Evolutionary conservation across 2,329 filamentous ascomycete genomes (phyloP), one percentile per base, ranked within the genome.

Genomic region (Claviceps monticola): DNA sequence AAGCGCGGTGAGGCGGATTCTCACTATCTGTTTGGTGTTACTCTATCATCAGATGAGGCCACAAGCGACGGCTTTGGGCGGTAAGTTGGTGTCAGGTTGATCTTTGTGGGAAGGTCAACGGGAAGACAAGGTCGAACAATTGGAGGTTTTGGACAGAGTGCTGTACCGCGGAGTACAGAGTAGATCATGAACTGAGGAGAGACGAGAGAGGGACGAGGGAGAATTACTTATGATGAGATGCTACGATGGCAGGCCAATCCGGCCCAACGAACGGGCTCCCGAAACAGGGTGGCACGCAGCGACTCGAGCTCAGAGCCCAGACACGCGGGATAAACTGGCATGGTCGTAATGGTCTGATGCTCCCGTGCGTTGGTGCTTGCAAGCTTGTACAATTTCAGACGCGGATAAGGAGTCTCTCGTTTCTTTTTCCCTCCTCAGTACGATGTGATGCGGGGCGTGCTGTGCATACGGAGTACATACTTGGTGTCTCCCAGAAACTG

Each of bases 341-440:
- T 39, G 43, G 21, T 21, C 21, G 21, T 21, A 21, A 21, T 21
- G 21, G 29, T 34, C 29, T 34, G 29, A 34, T 34, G 29, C 29
- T 34, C 29, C 29, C 11, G 29, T 34, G 29, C 29, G 29, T 34
- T 34, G 29, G 29, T 34, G 29, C 29, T 34, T 34, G 29, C 29
- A 34, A 43, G 23, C 44, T 39, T 9, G 34, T 34, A 29, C 46
- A 11, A 50, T 53, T 41, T 47, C 44, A 29, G 44, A 36, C 47
- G 52, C 39, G 21, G 43, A 46, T 26, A 19, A 39, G 13, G 41
- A 50, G 29, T 46, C 34, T 48, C 34, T 48, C 52, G 49, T 54
- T 54, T 54, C 53, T 52, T 54, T 54, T 54, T 54, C 47, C 50
- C 53, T 52, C 29, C 50, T 48, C 50, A 42, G 49, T 47, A n/a